phyloP scores from a whole-genome alignment of 2,329 filamentous ascomycete species.

The Verticillium nonalfalfae region DNA sequence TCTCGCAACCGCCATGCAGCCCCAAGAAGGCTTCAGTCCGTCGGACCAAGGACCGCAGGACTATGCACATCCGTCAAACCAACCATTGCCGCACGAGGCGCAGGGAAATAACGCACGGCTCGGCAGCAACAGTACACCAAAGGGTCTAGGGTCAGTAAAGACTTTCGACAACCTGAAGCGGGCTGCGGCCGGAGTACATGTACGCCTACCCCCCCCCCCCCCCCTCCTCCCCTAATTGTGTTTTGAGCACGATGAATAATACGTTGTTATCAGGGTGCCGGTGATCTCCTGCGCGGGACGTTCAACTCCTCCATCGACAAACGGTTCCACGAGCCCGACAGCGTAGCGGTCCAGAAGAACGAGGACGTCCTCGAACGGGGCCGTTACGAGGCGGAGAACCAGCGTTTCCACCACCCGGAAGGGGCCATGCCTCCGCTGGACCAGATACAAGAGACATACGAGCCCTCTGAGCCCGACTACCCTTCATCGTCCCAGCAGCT shows the following conservation, averaged over 20 bases:
- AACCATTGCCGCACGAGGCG: neutral
- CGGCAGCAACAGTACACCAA: neutral
- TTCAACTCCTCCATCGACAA: conserved; percentile 15
- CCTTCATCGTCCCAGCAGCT: neutral
- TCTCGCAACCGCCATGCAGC: neutral
- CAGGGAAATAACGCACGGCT: neutral
- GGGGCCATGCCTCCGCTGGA: neutral
- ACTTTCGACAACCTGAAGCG: conserved; percentile 7
- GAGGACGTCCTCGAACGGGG: conserved; percentile 7
- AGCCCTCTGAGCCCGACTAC: neutral
- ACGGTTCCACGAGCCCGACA: conserved; percentile 7
- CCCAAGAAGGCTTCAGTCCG: neutral
- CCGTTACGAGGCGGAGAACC: conserved; percentile 8
- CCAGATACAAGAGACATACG: neutral
- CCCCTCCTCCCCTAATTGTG: neutral
- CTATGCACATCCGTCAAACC: neutral
- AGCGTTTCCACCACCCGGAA: conserved; percentile 7
- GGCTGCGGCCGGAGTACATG: conserved; percentile 9
- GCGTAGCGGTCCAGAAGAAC: conserved; percentile 8
- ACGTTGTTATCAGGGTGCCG: conserved; percentile 11
- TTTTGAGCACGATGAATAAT: neutral
- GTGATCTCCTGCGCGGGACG: conserved; percentile 17
- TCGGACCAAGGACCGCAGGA: neutral
- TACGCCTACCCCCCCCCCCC: neutral
- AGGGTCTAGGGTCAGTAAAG: neutral